Evolutionary conservation across 2,329 filamentous ascomycete genomes (phyloP).

Genomic region (Colletotrichum tamarilloi): DNA sequence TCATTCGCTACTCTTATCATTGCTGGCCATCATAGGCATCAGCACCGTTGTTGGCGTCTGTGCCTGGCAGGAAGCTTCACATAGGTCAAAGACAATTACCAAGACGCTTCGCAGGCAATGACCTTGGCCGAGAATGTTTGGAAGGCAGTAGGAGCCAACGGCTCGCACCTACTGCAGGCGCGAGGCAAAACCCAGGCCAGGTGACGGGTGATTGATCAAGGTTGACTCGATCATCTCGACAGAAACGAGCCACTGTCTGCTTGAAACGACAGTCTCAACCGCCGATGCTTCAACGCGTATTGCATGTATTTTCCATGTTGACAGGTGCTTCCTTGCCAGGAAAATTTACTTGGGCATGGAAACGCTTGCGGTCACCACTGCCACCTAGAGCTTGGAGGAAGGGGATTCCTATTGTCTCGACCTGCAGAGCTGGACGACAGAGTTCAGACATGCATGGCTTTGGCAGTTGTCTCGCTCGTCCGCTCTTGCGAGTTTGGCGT

Average conservation of each 20-base stretch:
- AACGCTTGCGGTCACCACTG: too few relatives aligned
- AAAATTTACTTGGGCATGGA: neutral
- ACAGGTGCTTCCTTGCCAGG: neutral
- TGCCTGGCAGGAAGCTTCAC: neutral
- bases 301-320: neutral
- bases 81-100: neutral
- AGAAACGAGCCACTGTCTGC: constrained; percentile 24
- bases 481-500: neutral
- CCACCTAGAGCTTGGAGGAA: neutral
- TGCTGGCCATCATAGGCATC: neutral
- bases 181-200: constrained; percentile 16
- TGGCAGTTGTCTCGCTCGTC: constrained; percentile 1
- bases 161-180: constrained; percentile 2
- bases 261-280: constrained; percentile 31
- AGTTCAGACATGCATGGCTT: neutral
- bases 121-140: neutral
- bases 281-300: constrained; percentile 10
- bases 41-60: neutral
- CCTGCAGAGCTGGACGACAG: neutral
- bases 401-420: neutral
- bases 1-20: neutral
- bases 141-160: constrained; percentile 19
- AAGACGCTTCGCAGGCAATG: neutral
- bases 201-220: neutral
- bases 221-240: constrained; percentile 16